Evolutionary conservation across 805 yeast genomes (phyloP).

Genomic region (Wickerhamiella occidentalis): DNA sequence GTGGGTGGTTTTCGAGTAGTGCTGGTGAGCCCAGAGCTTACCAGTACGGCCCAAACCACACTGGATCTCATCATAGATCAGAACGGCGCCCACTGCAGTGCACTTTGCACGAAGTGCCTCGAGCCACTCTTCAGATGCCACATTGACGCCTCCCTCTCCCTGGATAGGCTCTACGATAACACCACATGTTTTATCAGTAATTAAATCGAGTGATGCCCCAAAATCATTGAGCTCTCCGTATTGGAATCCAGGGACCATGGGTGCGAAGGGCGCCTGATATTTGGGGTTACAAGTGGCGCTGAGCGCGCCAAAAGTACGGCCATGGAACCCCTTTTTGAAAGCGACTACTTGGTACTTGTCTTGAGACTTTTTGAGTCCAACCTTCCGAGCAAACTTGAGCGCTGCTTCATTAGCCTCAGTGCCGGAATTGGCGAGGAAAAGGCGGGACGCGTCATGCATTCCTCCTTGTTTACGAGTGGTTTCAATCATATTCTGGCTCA

Average conservation of each 20-base stretch:
- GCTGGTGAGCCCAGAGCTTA: conserved; percentile 80
- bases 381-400: conserved; percentile 65
- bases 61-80: conserved; percentile 92
- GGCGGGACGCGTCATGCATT: conserved; percentile 66
- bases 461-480: conserved; percentile 64
- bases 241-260: conserved; percentile 79
- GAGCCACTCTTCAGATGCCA: conserved; percentile 53
- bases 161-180: conserved; percentile 95
- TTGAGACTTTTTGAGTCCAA: conserved; percentile 43
- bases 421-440: conserved; percentile 60
- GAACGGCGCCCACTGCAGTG: conserved; percentile 51
- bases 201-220: conserved; percentile 41
- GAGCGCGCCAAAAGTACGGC: conserved; percentile 87
- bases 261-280: conserved; percentile 83
- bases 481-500: conserved; percentile 57
- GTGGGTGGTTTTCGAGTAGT: conserved; percentile 64
- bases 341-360: conserved; percentile 65
- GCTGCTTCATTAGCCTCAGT: conserved; percentile 77
- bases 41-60: conserved; percentile 95
- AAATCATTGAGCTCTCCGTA: conserved; percentile 54
- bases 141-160: conserved; percentile 93
- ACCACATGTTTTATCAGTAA: conserved; percentile 64
- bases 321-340: conserved; percentile 88
- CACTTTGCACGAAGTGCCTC: conserved; percentile 55
- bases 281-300: conserved; percentile 87